Base-by-base conservation (phyloP, 169 alveolate genomes). In the Ichthyophthirius multifiliis region DNA sequence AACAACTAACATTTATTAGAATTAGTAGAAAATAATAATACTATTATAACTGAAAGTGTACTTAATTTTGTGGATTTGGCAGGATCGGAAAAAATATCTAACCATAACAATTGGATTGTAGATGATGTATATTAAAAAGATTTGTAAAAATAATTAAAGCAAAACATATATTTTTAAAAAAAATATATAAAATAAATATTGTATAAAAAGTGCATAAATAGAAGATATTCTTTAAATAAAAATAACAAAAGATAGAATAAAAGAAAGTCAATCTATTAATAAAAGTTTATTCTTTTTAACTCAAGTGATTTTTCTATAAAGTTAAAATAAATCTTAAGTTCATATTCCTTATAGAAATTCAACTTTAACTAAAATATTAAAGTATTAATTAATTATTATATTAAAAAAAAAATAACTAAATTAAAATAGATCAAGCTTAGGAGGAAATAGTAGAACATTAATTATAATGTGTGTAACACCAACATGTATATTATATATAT, bases 311-410 rank as follows among this genome's bases (percentile, higher is more conserved):
- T 81, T 84, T 88, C 31, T 65, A 39, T 31, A 87, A 83, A 71
- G 84, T 76, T 41, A 82, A 81, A 75, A 84, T 80, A 73, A 85
- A 82, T 75, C 81, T 18, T 88, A 84, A 23, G 77, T 65, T 27
- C 91, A 86, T 67, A 88, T 92, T 2, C 96, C 96, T 5, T 92
- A 83, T 64, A 77, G 96, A 63, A 92, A 92, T 63, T 92, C 96
- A 7, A 91, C 94, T 4, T 47, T 92, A 13, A 92, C 96, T 23
- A 92, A 89, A 74, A 92, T 92, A 1, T 74, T 92, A 0, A 73
- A 55, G 71, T 55, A 47, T 4, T 47, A 18, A 5, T 27, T 48
- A 15, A 4, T 0, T 15, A 27, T 48, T 13, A 48, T 20, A 47
- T 48, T 1, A 3, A 13, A 2, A 1, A 15, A 27, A 6, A 27